Conservation (phyloP, 2,329 filamentous ascomycete species). For the Botrytis fragariae region DNA sequence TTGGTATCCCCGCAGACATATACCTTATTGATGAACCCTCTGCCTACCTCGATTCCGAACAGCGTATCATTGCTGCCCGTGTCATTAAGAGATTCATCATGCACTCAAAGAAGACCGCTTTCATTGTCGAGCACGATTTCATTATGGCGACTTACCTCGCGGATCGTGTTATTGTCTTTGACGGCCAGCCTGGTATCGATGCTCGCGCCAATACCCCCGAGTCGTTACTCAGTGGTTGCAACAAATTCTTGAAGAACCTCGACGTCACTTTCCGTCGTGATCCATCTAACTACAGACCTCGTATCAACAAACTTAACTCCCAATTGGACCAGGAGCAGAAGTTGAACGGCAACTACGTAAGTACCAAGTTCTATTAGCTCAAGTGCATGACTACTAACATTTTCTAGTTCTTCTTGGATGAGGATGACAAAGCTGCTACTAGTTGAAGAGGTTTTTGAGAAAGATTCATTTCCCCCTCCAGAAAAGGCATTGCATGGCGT, state of each 20-base stretch:
- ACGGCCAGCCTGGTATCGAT: conserved; percentile 85
- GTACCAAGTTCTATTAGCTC: conserved; percentile 39
- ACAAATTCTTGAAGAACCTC: conserved; percentile 91
- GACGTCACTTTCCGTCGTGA: conserved; percentile 99
- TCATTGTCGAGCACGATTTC: conserved; percentile 99
- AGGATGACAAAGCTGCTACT: conserved; percentile 50
- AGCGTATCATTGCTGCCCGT: conserved; percentile 94
- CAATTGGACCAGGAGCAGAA: conserved; percentile 99
- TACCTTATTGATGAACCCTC: conserved; percentile 98
- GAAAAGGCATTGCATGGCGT: conserved; percentile 38
- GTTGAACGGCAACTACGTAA: conserved; percentile 82
- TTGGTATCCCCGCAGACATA: conserved; percentile 93
- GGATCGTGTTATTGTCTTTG: conserved; percentile 97
- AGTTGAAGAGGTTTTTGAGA: conserved; percentile 61
- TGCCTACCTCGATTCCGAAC: conserved; percentile 96
- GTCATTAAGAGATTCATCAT: conserved; percentile 99
- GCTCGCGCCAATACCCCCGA: conserved; percentile 87
- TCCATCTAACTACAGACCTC: conserved; percentile 90
- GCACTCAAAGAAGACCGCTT: conserved; percentile 99
- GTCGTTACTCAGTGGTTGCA: conserved; percentile 88
- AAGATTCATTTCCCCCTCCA: conserved; percentile 41
- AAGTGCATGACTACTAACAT: conserved; percentile 23
- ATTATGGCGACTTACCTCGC: conserved; percentile 82
- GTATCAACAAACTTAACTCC: conserved; percentile 96
- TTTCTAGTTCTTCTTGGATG: conserved; percentile 90